Percentiles rank a stretch among this genome's conserved stretches.
Conservation (phyloP, 371 early-diverging fungal species). For the Lichtheimia ornata region DNA sequence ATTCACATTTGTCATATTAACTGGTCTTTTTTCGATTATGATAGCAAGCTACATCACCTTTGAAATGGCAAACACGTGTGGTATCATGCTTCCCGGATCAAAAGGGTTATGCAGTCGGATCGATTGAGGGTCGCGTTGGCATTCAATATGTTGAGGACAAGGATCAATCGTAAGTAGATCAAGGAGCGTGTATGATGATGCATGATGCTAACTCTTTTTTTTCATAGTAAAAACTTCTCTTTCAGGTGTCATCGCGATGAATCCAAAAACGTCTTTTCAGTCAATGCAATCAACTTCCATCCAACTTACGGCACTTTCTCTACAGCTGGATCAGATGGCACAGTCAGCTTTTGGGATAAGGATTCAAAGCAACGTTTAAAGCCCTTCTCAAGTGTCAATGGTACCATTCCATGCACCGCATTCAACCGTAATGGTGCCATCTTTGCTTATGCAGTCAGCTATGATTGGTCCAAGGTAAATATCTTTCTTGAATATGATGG, state of each 20-base stretch:
- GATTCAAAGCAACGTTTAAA: slow-evolving; percentile 88
- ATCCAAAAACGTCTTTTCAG: slow-evolving; percentile 71
- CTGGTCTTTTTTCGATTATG: not conserved
- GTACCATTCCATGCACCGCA: slow-evolving; percentile 76
- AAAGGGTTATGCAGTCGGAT: slow-evolving; percentile 88
- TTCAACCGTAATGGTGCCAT: slow-evolving; percentile 89
- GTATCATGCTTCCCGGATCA: slow-evolving; percentile 78
- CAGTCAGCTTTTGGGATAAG: slow-evolving; percentile 94
- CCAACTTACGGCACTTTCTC: slow-evolving; percentile 88
- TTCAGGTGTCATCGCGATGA: slow-evolving; percentile 95
- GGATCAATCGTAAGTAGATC: slow-evolving; percentile 62
- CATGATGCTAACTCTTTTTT: no score
- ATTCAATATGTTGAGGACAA: slow-evolving; percentile 91
- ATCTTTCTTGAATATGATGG: not conserved
- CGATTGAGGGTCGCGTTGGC: slow-evolving; percentile 92
- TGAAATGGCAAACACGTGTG: slow-evolving; percentile 87
- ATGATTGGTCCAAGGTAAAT: slow-evolving; percentile 96
- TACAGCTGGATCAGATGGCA: slow-evolving; percentile 93
- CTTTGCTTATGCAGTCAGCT: slow-evolving; percentile 94
- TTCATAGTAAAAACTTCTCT: slow-evolving; percentile 74
- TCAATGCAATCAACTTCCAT: slow-evolving; percentile 87
- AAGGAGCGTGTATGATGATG: not conserved
- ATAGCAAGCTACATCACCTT: slow-evolving; percentile 70
- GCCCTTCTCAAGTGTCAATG: slow-evolving; percentile 57
- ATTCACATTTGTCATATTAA: slow-evolving; percentile 47